These are phyloP conservation scores for Nemania sp. DNA, from an alignment of 2,329 filamentous ascomycete genomes.

Conservation along the genomic window DNA sequence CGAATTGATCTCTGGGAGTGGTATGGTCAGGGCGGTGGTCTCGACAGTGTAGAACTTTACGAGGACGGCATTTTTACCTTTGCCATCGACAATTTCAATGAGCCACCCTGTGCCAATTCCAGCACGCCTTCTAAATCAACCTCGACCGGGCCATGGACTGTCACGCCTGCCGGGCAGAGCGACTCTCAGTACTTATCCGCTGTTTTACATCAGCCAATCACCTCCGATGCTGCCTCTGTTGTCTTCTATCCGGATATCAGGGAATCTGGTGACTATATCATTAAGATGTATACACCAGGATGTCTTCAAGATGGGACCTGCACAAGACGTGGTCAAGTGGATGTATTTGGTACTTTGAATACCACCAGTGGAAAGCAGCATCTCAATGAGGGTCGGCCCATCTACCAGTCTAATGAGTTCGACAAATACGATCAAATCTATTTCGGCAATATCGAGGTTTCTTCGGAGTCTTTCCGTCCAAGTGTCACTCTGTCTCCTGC, in stretches of 20 bases:
- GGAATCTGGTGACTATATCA: constrained; percentile 87
- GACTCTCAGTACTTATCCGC: constrained; percentile 77
- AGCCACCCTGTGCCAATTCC: constrained; percentile 74
- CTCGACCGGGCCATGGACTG: constrained; percentile 72
- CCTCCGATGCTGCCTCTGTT: constrained; percentile 65
- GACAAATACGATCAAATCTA: constrained; percentile 97
- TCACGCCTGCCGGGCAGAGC: constrained; percentile 69
- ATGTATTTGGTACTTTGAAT: constrained; percentile 74
- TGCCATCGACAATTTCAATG: constrained; percentile 85
- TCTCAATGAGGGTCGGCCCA: constrained; percentile 57
- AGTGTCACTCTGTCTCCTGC: constrained; percentile 76
- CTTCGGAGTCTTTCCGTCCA: constrained; percentile 73
- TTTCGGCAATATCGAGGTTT: constrained; percentile 79
- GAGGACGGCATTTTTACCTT: constrained; percentile 84
- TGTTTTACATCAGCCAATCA: constrained; percentile 58
- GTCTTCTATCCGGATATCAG: constrained; percentile 82
- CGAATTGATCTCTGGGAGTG: constrained; percentile 83
- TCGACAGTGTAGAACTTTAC: constrained; percentile 85
- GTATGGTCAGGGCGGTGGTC: constrained; percentile 83
- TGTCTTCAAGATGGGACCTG: constrained; percentile 82
- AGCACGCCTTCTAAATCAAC: constrained; percentile 68
- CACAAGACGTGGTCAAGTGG: constrained; percentile 74
- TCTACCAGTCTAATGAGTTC: constrained; percentile 92
- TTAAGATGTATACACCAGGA: constrained; percentile 90
- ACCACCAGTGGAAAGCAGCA: constrained; percentile 44